Percentiles rank a stretch among this genome's conserved stretches.
Evolutionary conservation across 164 flowering plant genomes (phyloP).

Genomic region (Stephania cephalantha): DNA sequence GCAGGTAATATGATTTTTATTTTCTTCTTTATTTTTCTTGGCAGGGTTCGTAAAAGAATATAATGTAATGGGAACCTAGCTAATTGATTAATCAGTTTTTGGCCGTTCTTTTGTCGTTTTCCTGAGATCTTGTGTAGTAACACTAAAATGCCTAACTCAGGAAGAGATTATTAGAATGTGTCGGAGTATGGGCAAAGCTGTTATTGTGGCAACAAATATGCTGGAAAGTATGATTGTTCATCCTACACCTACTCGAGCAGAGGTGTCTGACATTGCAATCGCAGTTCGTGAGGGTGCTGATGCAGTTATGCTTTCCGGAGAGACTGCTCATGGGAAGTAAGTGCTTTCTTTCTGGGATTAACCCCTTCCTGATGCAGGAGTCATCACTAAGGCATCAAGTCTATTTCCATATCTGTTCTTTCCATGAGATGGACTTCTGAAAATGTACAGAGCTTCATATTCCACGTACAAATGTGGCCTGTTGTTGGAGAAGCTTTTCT

Average conservation of each 20-base stretch:
- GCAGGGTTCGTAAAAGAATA: background rate
- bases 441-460: background rate
- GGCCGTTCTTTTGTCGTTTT: background rate
- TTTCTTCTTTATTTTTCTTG: background rate
- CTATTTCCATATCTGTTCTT: too few species aligned
- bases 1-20: slow-evolving; percentile 37
- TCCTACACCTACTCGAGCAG: slow-evolving; percentile 92
- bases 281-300: slow-evolving; percentile 93
- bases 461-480: too few species aligned
- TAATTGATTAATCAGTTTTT: background rate
- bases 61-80: background rate
- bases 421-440: background rate
- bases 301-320: slow-evolving; percentile 94
- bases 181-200: slow-evolving; percentile 87
- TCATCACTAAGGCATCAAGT: background rate
- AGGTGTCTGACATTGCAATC: slow-evolving; percentile 89
- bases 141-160: slow-evolving; percentile 25
- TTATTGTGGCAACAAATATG: slow-evolving; percentile 92
- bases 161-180: slow-evolving; percentile 79
- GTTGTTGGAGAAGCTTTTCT: too few species aligned
- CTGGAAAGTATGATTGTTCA: slow-evolving; percentile 93
- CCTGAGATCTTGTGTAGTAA: background rate
- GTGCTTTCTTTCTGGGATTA: slow-evolving; percentile 16
- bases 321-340: slow-evolving; percentile 94
- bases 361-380: background rate